Conservation (phyloP, 148 eudicot genomes). For the Cornus florida region DNA sequence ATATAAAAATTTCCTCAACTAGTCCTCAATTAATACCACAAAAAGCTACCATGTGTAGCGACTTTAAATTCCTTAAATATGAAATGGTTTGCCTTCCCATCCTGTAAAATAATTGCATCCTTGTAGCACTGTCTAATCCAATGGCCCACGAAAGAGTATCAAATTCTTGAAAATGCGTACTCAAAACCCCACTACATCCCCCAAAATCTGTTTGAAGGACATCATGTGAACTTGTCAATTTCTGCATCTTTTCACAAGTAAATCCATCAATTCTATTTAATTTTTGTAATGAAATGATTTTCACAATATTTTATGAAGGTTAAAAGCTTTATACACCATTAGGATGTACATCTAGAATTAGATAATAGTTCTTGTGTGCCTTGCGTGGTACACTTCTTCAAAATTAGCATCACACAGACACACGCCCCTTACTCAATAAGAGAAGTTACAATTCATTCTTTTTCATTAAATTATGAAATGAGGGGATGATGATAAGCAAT, state of each 20-base stretch:
- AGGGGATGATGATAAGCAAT: not conserved
- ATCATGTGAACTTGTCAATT: not conserved
- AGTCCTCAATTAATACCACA: not conserved
- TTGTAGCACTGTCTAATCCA: not conserved
- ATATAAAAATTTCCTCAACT: not conserved
- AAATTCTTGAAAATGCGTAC: not conserved
- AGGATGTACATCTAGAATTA: not conserved
- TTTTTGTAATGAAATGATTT: too few species aligned
- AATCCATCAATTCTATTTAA: too few species aligned
- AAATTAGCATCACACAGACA: not conserved
- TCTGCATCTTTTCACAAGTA: not conserved
- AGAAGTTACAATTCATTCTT: not conserved
- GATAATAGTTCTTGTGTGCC: not conserved
- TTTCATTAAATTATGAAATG: not conserved
- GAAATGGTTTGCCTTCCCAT: not conserved
- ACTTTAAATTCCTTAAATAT: not conserved
- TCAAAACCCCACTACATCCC: not conserved
- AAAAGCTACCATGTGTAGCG: not conserved
- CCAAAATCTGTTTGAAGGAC: not conserved
- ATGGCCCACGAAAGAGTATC: not conserved
- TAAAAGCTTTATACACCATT: not conserved
- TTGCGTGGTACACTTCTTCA: not conserved
- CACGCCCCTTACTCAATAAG: not conserved
- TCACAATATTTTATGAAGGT: not conserved
- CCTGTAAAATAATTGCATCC: not conserved